Percentiles rank a stretch among this genome's conserved stretches.
These are phyloP conservation scores for Phaseolus lunatus DNA, from an alignment of 306 rosid genomes.

Conservation along the genomic window DNA sequence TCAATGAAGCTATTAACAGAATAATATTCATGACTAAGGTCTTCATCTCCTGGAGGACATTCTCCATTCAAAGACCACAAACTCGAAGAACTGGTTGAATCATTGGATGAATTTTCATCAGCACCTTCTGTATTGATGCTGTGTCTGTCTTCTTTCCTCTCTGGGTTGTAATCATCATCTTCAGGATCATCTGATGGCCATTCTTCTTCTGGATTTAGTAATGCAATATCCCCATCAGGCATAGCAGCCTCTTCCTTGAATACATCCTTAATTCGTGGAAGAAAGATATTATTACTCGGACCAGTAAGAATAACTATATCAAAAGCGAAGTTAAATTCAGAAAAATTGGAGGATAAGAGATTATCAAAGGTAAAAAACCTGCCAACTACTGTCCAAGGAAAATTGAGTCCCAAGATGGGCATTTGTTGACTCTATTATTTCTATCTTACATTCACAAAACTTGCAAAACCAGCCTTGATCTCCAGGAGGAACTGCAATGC, in stretches of 20 bases:
- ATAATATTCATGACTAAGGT: slow-evolving; percentile 45
- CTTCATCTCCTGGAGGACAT: slow-evolving; percentile 42
- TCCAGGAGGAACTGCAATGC: slow-evolving; percentile 74
- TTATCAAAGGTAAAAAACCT: slow-evolving; percentile 59
- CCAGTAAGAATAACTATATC: not conserved
- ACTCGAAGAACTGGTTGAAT: slow-evolving; percentile 57
- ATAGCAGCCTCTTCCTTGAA: slow-evolving; percentile 88
- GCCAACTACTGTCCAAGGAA: slow-evolving; percentile 74
- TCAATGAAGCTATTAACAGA: slow-evolving; percentile 53
- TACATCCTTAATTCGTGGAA: slow-evolving; percentile 62
- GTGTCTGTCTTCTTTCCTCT: slow-evolving; percentile 60
- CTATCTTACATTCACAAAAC: slow-evolving; percentile 85
- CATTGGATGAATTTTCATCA: slow-evolving; percentile 55
- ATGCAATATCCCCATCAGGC: slow-evolving; percentile 62
- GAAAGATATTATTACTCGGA: slow-evolving; percentile 30
- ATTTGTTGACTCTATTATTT: slow-evolving; percentile 75
- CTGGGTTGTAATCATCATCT: slow-evolving; percentile 89
- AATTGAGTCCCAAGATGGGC: slow-evolving; percentile 90
- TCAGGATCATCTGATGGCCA: slow-evolving; percentile 98
- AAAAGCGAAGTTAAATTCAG: not conserved
- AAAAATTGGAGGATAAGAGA: slow-evolving; percentile 13
- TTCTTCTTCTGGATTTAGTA: slow-evolving; percentile 69
- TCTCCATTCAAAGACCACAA: slow-evolving; percentile 60
- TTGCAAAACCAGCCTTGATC: slow-evolving; percentile 91
- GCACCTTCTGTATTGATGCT: slow-evolving; percentile 52